Conservation (phyloP, 1,284 basidiomycete species). For the Ganoderma meredithae region DNA sequence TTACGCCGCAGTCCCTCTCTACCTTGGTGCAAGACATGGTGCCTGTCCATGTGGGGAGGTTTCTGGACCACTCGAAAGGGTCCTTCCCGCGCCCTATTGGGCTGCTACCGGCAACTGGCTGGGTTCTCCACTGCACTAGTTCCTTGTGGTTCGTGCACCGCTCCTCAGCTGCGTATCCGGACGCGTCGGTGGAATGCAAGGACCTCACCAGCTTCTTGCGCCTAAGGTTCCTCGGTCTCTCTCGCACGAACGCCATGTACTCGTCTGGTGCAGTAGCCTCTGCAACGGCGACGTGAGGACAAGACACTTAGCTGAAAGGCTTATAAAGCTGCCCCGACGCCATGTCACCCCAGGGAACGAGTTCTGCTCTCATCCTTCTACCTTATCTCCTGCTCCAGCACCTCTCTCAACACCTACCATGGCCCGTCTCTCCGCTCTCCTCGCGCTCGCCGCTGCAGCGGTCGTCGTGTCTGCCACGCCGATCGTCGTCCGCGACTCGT, state of each 20-base stretch:
- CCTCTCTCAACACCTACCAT: neutral
- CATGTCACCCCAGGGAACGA: neutral
- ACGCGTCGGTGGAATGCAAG: neutral
- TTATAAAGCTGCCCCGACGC: neutral
- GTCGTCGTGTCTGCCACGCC: slow-evolving; percentile 31
- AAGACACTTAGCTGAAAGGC: neutral
- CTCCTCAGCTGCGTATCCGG: neutral
- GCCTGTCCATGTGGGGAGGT: neutral
- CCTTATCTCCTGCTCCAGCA: neutral
- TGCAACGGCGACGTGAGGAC: neutral
- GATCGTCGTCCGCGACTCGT: slow-evolving; percentile 34
- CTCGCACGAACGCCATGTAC: neutral
- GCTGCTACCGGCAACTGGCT: neutral
- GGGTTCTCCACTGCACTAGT: neutral
- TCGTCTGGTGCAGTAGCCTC: neutral
- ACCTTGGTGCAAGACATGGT: neutral
- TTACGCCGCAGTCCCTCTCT: neutral
- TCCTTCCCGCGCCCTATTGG: neutral
- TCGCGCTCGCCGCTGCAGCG: slow-evolving; percentile 28
- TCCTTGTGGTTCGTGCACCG: neutral
- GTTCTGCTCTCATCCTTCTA: neutral
- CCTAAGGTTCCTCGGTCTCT: neutral
- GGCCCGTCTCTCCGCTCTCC: slow-evolving; percentile 16
- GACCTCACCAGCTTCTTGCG: neutral
- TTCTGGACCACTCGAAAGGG: neutral